phyloP scores from a whole-genome alignment of 2,329 filamentous ascomycete species.

The Aspergillus pseudoglaucus region DNA sequence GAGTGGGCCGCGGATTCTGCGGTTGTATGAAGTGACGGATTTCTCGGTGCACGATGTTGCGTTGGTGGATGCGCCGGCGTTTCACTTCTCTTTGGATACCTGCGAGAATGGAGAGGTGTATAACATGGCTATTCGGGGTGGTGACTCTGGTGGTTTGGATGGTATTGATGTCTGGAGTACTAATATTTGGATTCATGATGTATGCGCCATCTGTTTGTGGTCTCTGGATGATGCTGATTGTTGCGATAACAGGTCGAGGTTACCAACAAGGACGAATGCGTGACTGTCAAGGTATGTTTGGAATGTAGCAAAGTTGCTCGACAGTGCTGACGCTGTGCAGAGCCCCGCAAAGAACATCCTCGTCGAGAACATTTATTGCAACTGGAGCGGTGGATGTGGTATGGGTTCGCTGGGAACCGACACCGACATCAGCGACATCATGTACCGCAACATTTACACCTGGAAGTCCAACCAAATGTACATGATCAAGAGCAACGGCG shows the following conservation, averaged over 20 bases:
- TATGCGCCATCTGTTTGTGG: slow-evolving; percentile 6
- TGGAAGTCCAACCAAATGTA: slow-evolving; percentile 57
- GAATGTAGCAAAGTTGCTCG: background rate
- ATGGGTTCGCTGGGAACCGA: slow-evolving; percentile 50
- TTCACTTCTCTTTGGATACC: slow-evolving; percentile 47
- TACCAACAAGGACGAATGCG: slow-evolving; percentile 58
- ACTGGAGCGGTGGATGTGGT: slow-evolving; percentile 54
- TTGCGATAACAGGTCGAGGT: slow-evolving; percentile 42
- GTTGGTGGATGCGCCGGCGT: slow-evolving; percentile 45
- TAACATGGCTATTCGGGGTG: slow-evolving; percentile 51
- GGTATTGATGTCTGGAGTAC: slow-evolving; percentile 50
- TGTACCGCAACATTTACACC: slow-evolving; percentile 54
- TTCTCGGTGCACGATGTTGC: slow-evolving; percentile 47
- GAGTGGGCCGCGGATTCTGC: slow-evolving; percentile 40
- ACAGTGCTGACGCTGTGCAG: slow-evolving; percentile 14
- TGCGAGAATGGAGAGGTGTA: slow-evolving; percentile 49
- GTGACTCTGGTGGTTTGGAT: slow-evolving; percentile 48
- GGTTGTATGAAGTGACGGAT: slow-evolving; percentile 40
- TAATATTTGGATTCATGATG: slow-evolving; percentile 55
- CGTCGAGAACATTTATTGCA: slow-evolving; percentile 57
- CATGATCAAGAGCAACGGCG: slow-evolving; percentile 58
- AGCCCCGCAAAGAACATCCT: slow-evolving; percentile 48
- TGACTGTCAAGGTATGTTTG: slow-evolving; percentile 45
- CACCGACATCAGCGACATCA: slow-evolving; percentile 47
- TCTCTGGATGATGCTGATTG: background rate